phyloP scores from a whole-genome alignment of 2,329 filamentous ascomycete species.

The Hypoxylon sp. region DNA sequence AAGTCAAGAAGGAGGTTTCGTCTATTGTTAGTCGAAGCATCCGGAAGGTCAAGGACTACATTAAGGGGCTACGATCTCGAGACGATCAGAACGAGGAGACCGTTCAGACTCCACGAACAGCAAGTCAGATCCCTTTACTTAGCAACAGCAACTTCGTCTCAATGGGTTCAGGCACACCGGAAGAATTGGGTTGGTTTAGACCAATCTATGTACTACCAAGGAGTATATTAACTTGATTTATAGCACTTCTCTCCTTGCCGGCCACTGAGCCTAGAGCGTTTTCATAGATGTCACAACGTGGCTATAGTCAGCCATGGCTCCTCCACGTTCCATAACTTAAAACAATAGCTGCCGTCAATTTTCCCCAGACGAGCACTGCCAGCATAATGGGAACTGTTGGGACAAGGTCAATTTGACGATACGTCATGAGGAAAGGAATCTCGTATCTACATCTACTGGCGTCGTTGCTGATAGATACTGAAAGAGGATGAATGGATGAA shows the following conservation, averaged over 20 bases:
- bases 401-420: too few species aligned
- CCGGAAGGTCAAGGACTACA: slow-evolving; percentile 3
- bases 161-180: background rate
- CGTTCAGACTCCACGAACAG: background rate
- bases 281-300: background rate
- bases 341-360: background rate
- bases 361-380: background rate
- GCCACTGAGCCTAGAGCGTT: background rate
- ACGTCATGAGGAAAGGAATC: background rate
- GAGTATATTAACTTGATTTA: background rate
- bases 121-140: background rate
- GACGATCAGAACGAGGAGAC: background rate
- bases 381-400: too few species aligned
- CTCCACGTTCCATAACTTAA: background rate
- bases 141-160: background rate
- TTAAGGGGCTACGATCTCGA: slow-evolving; percentile 1
- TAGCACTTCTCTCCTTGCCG: background rate
- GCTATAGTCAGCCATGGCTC: background rate
- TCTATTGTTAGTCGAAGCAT: too few species aligned
- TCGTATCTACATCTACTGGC: background rate
- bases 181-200: background rate
- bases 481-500: background rate
- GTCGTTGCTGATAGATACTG: background rate
- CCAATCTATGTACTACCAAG: background rate
- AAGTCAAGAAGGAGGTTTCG: background rate